Percentiles rank a stretch among this genome's conserved stretches.
Evolutionary conservation across 2,329 filamentous ascomycete genomes (phyloP).

Genomic region (Pseudogymnoascus verrucosus): DNA sequence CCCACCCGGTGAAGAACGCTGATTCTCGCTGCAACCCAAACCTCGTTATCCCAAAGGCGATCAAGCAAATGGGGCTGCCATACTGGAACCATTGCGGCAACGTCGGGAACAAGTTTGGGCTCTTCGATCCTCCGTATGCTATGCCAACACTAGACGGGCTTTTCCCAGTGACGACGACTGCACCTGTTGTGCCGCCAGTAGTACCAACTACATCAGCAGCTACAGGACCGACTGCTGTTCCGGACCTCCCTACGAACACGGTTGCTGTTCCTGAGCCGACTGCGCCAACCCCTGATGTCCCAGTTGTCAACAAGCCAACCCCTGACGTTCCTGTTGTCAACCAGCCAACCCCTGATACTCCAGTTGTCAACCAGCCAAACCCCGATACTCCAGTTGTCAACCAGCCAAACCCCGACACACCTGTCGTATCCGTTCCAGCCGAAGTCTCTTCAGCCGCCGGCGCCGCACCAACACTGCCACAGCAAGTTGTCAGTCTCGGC

Average conservation of each 20-base stretch:
- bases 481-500: neutral
- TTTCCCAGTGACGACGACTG: neutral
- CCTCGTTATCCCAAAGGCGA: slow-evolving; percentile 26
- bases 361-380: neutral
- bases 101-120: slow-evolving; percentile 30
- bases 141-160: slow-evolving; percentile 27
- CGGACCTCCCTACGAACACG: neutral
- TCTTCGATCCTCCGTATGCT: slow-evolving; percentile 35
- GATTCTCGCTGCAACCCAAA: slow-evolving; percentile 28
- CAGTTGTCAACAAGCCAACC: neutral
- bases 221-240: neutral
- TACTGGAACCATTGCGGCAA: slow-evolving; percentile 31
- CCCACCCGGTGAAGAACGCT: slow-evolving; percentile 14
- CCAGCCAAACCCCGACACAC: neutral
- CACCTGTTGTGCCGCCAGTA: slow-evolving; percentile 33
- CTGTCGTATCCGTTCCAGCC: neutral
- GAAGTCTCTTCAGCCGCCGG: neutral
- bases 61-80: slow-evolving; percentile 16
- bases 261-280: neutral
- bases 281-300: neutral
- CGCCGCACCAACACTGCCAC: neutral
- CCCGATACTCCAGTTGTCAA: neutral
- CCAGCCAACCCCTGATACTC: too few relatives aligned
- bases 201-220: neutral
- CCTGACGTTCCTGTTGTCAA: neutral